A percentile compares a stretch with the other conserved stretches of the same genome.
Evolutionary conservation across 1,139 yeast species (phyloP).

Genomic region (Blastobotrys aristatus): DNA sequence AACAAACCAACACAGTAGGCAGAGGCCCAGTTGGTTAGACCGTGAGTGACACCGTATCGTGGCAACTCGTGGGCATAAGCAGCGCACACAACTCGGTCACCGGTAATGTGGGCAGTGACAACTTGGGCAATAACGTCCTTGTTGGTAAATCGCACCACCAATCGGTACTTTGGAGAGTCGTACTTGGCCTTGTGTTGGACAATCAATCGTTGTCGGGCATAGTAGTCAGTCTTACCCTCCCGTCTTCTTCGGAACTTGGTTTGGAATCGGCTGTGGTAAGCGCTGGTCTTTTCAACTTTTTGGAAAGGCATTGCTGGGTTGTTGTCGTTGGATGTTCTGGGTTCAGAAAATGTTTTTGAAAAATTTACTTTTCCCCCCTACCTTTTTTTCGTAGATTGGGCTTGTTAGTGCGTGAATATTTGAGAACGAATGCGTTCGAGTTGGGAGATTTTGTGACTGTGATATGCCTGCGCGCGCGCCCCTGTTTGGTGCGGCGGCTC

Average conservation of each 20-base stretch:
- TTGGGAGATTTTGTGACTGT: too few species aligned
- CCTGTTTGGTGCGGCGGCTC: too few species aligned
- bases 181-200: slow-evolving; percentile 99
- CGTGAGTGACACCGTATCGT: slow-evolving; percentile 95
- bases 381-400: too few species aligned
- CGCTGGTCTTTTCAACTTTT: slow-evolving; percentile 68
- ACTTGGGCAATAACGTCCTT: slow-evolving; percentile 98
- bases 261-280: slow-evolving; percentile 99
- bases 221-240: slow-evolving; percentile 99
- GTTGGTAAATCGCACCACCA: slow-evolving; percentile 99
- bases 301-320: slow-evolving; percentile 68
- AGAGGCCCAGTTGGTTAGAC: slow-evolving; percentile 99
- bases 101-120: slow-evolving; percentile 92
- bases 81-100: slow-evolving; percentile 93
- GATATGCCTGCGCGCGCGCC: too few species aligned
- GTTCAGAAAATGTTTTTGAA: too few species aligned
- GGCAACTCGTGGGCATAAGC: slow-evolving; percentile 99
- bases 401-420: too few species aligned
- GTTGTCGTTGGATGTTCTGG: slow-evolving; percentile 7
- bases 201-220: slow-evolving; percentile 99
- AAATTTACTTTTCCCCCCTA: too few species aligned
- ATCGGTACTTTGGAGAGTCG: slow-evolving; percentile 99
- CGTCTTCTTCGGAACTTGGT: slow-evolving; percentile 99
- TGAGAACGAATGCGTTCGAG: too few species aligned
- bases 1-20: slow-evolving; percentile 99